Percentiles rank a stretch among this genome's conserved stretches.
Conservation (phyloP, 257 asterid species). For the Capsicum chinense region DNA sequence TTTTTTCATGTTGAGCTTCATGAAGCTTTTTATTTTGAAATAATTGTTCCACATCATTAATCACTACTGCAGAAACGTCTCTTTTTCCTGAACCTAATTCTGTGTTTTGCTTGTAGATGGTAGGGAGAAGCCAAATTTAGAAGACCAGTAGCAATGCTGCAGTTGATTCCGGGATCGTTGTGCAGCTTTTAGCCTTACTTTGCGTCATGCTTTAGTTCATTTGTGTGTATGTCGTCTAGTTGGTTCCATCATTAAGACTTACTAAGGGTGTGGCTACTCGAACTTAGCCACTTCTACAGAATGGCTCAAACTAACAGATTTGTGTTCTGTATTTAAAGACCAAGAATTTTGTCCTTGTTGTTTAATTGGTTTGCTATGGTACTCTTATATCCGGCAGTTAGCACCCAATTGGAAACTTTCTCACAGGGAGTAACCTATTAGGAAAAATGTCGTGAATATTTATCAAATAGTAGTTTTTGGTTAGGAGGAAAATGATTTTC, state of each 20-base stretch:
- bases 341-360: neutral
- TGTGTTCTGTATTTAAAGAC: conserved; percentile 7
- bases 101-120: conserved; percentile 9
- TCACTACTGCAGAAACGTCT: neutral
- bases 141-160: conserved; percentile 19
- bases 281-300: neutral
- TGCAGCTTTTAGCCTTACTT: conserved; percentile 18
- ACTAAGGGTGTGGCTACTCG: neutral
- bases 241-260: conserved; percentile 11
- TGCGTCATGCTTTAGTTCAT: conserved; percentile 12
- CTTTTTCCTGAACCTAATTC: neutral
- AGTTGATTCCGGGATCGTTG: conserved; percentile 10
- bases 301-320: neutral
- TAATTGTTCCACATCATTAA: too few species aligned
- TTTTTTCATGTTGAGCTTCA: too few species aligned
- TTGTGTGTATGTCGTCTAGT: neutral
- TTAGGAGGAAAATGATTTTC: neutral
- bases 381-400: conserved; percentile 6
- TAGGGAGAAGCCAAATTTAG: conserved; percentile 23
- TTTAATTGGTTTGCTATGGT: conserved; percentile 8
- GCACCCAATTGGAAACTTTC: neutral
- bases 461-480: neutral
- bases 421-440: neutral
- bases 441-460: neutral
- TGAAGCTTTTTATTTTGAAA: too few species aligned